Conservation (phyloP, 345 rosid genomes). For the Brassica napus region DNA sequence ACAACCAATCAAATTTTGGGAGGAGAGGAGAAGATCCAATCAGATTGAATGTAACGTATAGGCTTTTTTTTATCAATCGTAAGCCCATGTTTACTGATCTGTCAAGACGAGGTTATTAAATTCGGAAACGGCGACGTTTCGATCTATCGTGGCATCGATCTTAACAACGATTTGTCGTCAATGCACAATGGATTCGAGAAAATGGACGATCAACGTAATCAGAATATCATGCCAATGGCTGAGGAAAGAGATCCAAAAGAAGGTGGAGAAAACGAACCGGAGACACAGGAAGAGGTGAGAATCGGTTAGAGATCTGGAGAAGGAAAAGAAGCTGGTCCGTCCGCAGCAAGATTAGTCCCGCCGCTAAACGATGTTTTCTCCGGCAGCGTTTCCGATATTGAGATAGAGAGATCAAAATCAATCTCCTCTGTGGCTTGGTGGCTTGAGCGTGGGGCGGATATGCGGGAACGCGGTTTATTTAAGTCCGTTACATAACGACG, state of each 20-base stretch:
- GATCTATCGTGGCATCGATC: neutral
- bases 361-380: neutral
- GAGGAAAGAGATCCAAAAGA: conserved; percentile 1
- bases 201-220: neutral
- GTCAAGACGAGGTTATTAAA: no score
- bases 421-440: no score
- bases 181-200: neutral
- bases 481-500: conserved; percentile 11
- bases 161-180: neutral
- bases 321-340: conserved; percentile 23
- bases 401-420: neutral
- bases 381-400: conserved; percentile 16
- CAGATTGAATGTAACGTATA: no score
- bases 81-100: no score
- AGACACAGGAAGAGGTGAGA: neutral
- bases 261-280: conserved; percentile 30
- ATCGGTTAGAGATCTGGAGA: conserved; percentile 25
- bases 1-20: neutral
- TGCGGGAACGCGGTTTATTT: conserved; percentile 12
- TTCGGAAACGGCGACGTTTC: no score
- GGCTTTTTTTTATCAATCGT: no score
- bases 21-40: no score
- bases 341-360: neutral
- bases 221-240: neutral
- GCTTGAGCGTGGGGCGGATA: no score